phyloP scores from a whole-genome alignment of 192 early-diverging fungal genomes.

The Rhizophagus prolifer region DNA sequence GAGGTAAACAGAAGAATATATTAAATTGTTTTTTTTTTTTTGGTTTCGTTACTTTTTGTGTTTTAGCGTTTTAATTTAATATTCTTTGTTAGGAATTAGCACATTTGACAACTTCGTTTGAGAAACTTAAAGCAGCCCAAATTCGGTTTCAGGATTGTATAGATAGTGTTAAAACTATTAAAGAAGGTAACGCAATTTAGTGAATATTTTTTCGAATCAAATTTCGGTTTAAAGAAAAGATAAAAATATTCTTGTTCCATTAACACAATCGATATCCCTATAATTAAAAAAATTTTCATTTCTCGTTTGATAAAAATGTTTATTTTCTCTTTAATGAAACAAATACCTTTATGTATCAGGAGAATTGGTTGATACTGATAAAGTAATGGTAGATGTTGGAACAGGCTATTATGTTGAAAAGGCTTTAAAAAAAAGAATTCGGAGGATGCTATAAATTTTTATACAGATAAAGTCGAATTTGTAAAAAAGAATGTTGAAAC shows the following conservation, averaged over 20 bases:
- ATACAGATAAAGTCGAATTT: conserved; percentile 78
- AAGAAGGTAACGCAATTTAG: conserved; percentile 52
- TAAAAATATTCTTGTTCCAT: conserved; percentile 70
- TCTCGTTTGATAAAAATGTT: background rate
- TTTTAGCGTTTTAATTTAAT: background rate
- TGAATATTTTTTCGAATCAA: background rate
- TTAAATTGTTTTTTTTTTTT: background rate
- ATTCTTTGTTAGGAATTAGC: conserved; percentile 69
- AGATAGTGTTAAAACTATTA: conserved; percentile 65
- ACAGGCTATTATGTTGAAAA: conserved; percentile 97
- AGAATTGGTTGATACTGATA: conserved; percentile 74
- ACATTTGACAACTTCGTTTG: conserved; percentile 80
- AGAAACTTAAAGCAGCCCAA: conserved; percentile 86
- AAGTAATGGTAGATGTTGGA: conserved; percentile 92
- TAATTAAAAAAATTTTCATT: background rate
- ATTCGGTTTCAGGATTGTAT: conserved; percentile 82
- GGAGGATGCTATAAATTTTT: conserved; percentile 81
- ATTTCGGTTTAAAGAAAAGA: conserved; percentile 46
- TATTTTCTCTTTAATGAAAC: conserved; percentile 31
- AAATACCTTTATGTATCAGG: conserved; percentile 89
- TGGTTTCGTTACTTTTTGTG: background rate
- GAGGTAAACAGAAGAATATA: conserved; percentile 50
- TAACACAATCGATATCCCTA: conserved; percentile 70
- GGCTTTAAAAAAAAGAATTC: conserved; percentile 63
- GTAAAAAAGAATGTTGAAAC: conserved; percentile 79